Percentiles rank a stretch among this genome's conserved stretches.
phyloP scores from a whole-genome alignment of 768 basidiomycete genomes.

The Naganishia vishniacii region DNA sequence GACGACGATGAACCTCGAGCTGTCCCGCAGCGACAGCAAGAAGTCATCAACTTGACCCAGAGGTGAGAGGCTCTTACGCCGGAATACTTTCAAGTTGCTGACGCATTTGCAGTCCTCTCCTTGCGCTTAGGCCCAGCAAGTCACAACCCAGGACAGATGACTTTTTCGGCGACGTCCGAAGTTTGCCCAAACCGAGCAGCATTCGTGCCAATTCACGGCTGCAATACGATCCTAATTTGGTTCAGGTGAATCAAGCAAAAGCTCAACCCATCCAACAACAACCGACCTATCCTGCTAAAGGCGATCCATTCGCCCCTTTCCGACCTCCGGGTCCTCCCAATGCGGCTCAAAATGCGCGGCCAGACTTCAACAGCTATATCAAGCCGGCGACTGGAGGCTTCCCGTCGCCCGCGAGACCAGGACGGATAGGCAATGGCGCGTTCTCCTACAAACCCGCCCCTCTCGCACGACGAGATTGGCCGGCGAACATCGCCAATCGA shows the following conservation, averaged over 20 bases:
- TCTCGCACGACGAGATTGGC: conserved; percentile 1
- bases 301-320: conserved; percentile 4
- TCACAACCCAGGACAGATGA: conserved; percentile 1
- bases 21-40: background rate
- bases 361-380: conserved; percentile 11
- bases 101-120: background rate
- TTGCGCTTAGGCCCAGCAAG: conserved; percentile 1
- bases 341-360: background rate
- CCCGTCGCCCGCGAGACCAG: conserved; percentile 5
- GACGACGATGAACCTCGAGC: conserved; percentile 12
- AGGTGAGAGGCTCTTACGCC: background rate
- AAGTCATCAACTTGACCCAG: conserved; percentile 1
- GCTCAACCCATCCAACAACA: conserved; percentile 7
- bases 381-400: conserved; percentile 18
- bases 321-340: background rate
- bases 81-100: background rate
- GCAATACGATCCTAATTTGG: conserved; percentile 1
- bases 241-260: background rate
- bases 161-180: conserved; percentile 14
- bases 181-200: conserved; percentile 14
- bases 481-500: conserved; percentile 14
- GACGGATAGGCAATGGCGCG: background rate
- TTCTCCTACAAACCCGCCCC: conserved; percentile 4
- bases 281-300: background rate
- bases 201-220: conserved; percentile 12